Evolutionary conservation across 768 basidiomycete species (phyloP).

Genomic region (Mycena rosella): DNA sequence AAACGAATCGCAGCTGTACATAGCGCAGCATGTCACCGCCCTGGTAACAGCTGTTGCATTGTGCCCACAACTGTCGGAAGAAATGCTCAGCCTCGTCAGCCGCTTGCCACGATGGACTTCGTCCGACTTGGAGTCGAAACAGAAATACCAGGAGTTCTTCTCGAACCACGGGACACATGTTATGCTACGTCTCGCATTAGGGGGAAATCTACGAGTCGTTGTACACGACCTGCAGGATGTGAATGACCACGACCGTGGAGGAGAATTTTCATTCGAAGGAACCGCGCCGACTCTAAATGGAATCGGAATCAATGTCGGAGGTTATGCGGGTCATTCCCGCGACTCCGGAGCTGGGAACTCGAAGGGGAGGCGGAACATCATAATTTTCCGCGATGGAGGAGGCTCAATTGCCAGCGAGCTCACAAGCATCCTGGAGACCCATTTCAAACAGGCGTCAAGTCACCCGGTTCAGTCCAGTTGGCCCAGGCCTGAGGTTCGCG

Average conservation of each 20-base stretch:
- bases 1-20: slow-evolving; percentile 16
- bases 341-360: not conserved
- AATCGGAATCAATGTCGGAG: not conserved
- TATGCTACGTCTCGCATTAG: slow-evolving; percentile 18
- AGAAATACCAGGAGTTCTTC: slow-evolving; percentile 21
- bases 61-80: slow-evolving; percentile 4
- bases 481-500: slow-evolving; percentile 16
- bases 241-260: not conserved
- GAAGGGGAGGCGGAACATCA: slow-evolving; percentile 11
- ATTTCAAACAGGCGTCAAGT: slow-evolving; percentile 12
- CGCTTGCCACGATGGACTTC: slow-evolving; percentile 11
- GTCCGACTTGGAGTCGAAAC: slow-evolving; percentile 17
- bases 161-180: slow-evolving; percentile 17
- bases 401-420: slow-evolving; percentile 21
- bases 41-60: not conserved
- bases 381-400: slow-evolving; percentile 22
- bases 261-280: not conserved
- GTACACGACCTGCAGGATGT: not conserved
- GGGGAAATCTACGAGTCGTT: slow-evolving; percentile 21
- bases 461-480: slow-evolving; percentile 5
- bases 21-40: slow-evolving; percentile 7
- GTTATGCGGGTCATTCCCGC: not conserved
- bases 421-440: slow-evolving; percentile 14
- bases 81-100: slow-evolving; percentile 19
- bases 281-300: not conserved